Evolutionary conservation across 257 asterid species (phyloP), one percentile per base, ranked within the genome.

Genomic region (Solanum pennellii): DNA sequence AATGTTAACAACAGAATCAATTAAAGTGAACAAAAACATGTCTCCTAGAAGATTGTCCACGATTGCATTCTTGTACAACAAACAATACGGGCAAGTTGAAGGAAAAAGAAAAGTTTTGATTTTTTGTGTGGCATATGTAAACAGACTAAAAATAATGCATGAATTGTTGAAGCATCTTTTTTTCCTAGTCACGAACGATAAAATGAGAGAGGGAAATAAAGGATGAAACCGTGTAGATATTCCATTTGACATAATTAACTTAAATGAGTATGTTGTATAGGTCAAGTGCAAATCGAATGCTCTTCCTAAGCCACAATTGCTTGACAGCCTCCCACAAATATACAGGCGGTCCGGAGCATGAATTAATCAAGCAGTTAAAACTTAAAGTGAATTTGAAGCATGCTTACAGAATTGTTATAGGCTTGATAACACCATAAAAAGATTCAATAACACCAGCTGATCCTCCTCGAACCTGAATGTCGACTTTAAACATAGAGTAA

Each of bases 401-500:
- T 47, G 60, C 93, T 92, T 92, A 96, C 98, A 95, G 86, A 68
- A 96, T 93, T 31, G 91, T 88, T 76, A 95, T 91, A 45, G 99
- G 99, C 93, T 93, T 95, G 77, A 96, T 93, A 82, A 92, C 94
- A 29, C 99, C 98, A 86, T 94, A 96, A 77, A 96, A 62, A 11
- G 98, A 96, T 91, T 96, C 99, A n/a, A 96, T 87, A 35, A 94
- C 91, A 83, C 99, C 98, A 65, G 98, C 98, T 59, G 98, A 91
- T 89, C 99, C 99, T 42, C 98, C 98, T 42, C 98, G 98, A 88
- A 96, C 98, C 98, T 95, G 91, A 59, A 86, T 44, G 27, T 20
- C 5, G 71, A 75, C 59, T 82, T 82, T 3, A 42, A 68, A 31
- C 59, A 89, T 65, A 52, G 27, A 7, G 9, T 84, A 68, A 84